Percentiles rank a stretch among this genome's conserved stretches.
Conservation (phyloP, 768 basidiomycete genomes). For the Amanita phalloides region DNA sequence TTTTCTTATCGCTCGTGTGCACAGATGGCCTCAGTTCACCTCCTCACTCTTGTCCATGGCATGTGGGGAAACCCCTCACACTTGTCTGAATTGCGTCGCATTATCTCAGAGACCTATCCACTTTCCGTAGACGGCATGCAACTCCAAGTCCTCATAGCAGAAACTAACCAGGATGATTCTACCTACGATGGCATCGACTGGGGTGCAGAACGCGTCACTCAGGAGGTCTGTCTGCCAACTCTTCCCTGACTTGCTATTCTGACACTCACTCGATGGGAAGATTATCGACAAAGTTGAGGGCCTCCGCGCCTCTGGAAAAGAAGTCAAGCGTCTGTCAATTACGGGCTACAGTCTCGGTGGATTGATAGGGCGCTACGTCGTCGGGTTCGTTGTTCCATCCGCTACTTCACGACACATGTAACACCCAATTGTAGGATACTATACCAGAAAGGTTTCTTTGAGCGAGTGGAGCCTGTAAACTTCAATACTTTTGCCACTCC, state of each 20-base stretch:
- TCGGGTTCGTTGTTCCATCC: slow-evolving; percentile 42
- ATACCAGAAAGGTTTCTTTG: slow-evolving; percentile 61
- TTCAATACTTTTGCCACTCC: slow-evolving; percentile 83
- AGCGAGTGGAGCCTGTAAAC: slow-evolving; percentile 58
- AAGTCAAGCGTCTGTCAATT: slow-evolving; percentile 60
- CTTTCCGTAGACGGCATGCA: slow-evolving; percentile 23
- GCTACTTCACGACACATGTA: slow-evolving; percentile 22
- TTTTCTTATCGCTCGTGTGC: neutral
- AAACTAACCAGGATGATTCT: slow-evolving; percentile 52
- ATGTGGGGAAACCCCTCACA: slow-evolving; percentile 79
- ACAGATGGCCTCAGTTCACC: slow-evolving; percentile 18
- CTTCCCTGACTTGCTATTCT: neutral
- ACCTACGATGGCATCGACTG: slow-evolving; percentile 84
- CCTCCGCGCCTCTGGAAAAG: slow-evolving; percentile 40
- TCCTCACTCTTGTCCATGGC: slow-evolving; percentile 47
- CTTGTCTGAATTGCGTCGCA: slow-evolving; percentile 45
- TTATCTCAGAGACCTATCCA: slow-evolving; percentile 34
- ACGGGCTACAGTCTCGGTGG: slow-evolving; percentile 80
- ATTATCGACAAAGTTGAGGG: slow-evolving; percentile 43
- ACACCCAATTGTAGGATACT: slow-evolving; percentile 35
- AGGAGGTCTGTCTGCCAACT: slow-evolving; percentile 54
- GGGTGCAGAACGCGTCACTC: slow-evolving; percentile 70
- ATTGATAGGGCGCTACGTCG: slow-evolving; percentile 19
- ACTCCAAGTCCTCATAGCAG: slow-evolving; percentile 52
- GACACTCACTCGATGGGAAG: slow-evolving; percentile 20